Percentiles rank a stretch among this genome's conserved stretches.
Evolutionary conservation across 1,284 basidiomycete genomes (phyloP).

Genomic region (Leucocoprinus gongylophorus): DNA sequence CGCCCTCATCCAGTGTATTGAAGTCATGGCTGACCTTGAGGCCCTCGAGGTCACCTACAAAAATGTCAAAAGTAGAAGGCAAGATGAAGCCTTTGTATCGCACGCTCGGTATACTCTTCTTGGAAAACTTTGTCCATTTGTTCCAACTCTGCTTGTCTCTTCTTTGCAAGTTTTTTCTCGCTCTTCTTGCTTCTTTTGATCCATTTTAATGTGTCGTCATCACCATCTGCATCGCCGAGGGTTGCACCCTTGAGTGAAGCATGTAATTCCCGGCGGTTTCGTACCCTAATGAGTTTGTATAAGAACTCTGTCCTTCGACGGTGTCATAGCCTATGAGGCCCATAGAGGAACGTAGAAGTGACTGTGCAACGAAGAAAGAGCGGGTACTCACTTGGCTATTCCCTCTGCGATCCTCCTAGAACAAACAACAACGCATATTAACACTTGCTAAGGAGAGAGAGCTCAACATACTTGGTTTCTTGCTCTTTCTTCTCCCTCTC

Average conservation of each 20-base stretch:
- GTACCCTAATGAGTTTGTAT: constrained; percentile 60
- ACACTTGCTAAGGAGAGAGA: constrained; percentile 3
- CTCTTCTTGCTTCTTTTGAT: constrained; percentile 83
- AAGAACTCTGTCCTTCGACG: constrained; percentile 34
- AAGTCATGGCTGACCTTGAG: constrained; percentile 96
- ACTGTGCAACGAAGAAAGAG: constrained; percentile 25
- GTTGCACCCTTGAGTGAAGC: constrained; percentile 86
- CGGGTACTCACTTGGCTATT: constrained; percentile 80
- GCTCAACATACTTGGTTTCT: constrained; percentile 59
- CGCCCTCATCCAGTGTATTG: constrained; percentile 86
- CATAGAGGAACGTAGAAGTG: constrained; percentile 47
- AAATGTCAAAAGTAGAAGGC: background rate
- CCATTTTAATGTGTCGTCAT: constrained; percentile 80
- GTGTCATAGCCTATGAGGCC: constrained; percentile 30
- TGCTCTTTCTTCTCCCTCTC: constrained; percentile 66
- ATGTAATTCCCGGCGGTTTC: constrained; percentile 87
- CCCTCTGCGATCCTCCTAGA: constrained; percentile 66
- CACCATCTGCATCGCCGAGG: constrained; percentile 75
- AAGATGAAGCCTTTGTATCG: constrained; percentile 24
- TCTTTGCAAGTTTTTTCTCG: constrained; percentile 77
- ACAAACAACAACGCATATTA: constrained; percentile 16
- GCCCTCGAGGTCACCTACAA: constrained; percentile 77
- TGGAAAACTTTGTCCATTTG: constrained; percentile 73
- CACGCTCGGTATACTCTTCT: constrained; percentile 76
- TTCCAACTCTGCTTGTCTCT: constrained; percentile 72